Conservation (phyloP, 2,329 filamentous ascomycete genomes). For the Phaeosphaeriaceae sp. region DNA sequence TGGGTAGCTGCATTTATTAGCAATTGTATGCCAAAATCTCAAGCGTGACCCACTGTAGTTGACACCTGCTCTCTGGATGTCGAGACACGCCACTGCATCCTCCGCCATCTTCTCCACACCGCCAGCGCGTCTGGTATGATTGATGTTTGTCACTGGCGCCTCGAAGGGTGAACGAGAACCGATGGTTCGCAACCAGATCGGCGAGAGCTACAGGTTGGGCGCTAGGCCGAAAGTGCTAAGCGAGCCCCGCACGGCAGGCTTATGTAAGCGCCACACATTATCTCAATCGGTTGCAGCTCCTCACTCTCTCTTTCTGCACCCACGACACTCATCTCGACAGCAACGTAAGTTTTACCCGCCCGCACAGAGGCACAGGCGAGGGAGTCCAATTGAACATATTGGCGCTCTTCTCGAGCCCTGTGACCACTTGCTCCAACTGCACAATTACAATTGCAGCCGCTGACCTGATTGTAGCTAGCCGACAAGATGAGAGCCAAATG, state of each 20-base stretch:
- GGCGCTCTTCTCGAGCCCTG: conserved; percentile 10
- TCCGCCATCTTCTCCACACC: conserved; percentile 29
- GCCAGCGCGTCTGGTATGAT: neutral
- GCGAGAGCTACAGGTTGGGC: neutral
- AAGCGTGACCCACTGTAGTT: conserved; percentile 23
- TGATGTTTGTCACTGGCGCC: neutral
- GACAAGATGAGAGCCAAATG: conserved; percentile 91
- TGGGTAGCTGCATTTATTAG: conserved; percentile 36
- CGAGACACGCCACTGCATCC: conserved; percentile 37
- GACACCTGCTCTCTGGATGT: conserved; percentile 25
- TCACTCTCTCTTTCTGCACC: conserved; percentile 45
- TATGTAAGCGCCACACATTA: conserved; percentile 14
- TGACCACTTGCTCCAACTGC: conserved; percentile 12
- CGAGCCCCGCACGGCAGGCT: conserved; percentile 28
- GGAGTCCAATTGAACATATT: conserved; percentile 35
- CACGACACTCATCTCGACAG: conserved; percentile 54
- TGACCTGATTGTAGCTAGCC: conserved; percentile 46
- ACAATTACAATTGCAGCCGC: conserved; percentile 24
- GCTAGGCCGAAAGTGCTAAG: conserved; percentile 17
- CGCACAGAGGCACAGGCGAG: conserved; percentile 7
- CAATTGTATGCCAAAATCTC: neutral
- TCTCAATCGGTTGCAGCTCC: conserved; percentile 22
- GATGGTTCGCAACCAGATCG: conserved; percentile 12
- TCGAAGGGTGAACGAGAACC: neutral
- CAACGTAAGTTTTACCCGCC: conserved; percentile 47